These are phyloP conservation scores for Colletotrichum salicis DNA, from an alignment of 2,329 filamentous ascomycete species.

Conservation along the genomic window DNA sequence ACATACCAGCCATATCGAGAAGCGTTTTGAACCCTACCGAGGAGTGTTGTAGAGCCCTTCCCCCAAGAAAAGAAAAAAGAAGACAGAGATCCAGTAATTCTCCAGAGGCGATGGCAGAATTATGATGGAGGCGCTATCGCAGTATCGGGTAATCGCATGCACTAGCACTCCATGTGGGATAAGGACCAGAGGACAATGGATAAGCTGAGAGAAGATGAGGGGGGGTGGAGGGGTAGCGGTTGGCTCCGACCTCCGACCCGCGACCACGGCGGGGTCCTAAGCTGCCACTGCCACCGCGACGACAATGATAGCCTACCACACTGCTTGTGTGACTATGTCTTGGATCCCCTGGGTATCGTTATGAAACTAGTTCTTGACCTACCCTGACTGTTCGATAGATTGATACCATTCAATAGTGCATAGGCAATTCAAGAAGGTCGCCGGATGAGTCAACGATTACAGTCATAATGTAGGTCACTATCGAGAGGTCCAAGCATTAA, in stretches of 20 bases:
- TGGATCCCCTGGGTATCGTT: too few relatives aligned
- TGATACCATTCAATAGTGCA: neutral
- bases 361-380: too few relatives aligned
- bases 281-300: neutral
- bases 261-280: constrained; percentile 7
- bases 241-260: constrained; percentile 22
- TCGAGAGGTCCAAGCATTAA: neutral
- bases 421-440: neutral
- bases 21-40: constrained; percentile 3
- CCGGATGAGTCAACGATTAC: neutral
- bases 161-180: neutral
- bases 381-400: too few relatives aligned
- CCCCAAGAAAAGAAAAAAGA: constrained; percentile 9
- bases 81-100: neutral
- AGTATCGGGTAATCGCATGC: constrained; percentile 18
- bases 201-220: neutral
- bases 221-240: constrained; percentile 12
- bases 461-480: neutral
- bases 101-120: neutral
- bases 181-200: neutral
- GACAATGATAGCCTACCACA: too few relatives aligned
- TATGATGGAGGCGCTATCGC: constrained; percentile 3
- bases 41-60: constrained; percentile 16
- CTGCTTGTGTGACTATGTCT: neutral
- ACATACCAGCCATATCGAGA: constrained; percentile 37